Percentiles rank a stretch among this genome's conserved stretches.
These are phyloP conservation scores for Canavalia gladiata DNA, from an alignment of 306 rosid genomes.

Conservation along the genomic window DNA sequence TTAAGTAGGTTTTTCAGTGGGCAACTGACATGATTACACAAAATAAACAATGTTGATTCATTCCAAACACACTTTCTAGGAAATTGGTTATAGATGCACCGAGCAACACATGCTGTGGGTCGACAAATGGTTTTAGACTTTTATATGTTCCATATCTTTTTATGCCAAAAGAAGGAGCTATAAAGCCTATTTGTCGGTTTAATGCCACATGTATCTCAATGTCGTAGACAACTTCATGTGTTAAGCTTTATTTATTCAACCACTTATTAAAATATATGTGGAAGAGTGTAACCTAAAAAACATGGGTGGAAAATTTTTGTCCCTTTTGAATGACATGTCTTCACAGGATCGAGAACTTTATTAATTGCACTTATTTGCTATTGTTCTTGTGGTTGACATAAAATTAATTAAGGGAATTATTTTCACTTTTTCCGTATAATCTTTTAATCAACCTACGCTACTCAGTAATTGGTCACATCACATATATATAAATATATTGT, in stretches of 20 bases:
- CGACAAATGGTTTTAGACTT: slow-evolving; percentile 26
- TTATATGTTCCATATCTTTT: slow-evolving; percentile 33
- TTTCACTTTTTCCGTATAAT: background rate
- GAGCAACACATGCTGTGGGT: slow-evolving; percentile 19
- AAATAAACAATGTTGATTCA: slow-evolving; percentile 42
- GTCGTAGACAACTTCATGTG: slow-evolving; percentile 8
- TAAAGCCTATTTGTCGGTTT: slow-evolving; percentile 45
- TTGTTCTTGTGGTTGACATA: background rate
- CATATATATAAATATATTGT: no score
- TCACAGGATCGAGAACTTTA: background rate
- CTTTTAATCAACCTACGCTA: background rate
- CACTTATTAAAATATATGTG: background rate
- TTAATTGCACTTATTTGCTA: background rate
- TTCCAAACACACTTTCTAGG: slow-evolving; percentile 30
- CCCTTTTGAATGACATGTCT: slow-evolving; percentile 5
- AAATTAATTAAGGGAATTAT: background rate
- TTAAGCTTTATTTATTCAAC: background rate
- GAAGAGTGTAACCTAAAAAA: background rate
- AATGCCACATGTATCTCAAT: slow-evolving; percentile 11
- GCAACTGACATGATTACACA: slow-evolving; percentile 29
- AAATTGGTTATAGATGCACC: slow-evolving; percentile 40
- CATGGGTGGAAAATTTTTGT: background rate
- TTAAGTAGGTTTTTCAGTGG: slow-evolving; percentile 17
- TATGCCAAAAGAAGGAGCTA: slow-evolving; percentile 28
- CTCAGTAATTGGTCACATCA: no score